Base-by-base conservation (phyloP, 2,329 filamentous ascomycete genomes). In the Nemania sp. region DNA sequence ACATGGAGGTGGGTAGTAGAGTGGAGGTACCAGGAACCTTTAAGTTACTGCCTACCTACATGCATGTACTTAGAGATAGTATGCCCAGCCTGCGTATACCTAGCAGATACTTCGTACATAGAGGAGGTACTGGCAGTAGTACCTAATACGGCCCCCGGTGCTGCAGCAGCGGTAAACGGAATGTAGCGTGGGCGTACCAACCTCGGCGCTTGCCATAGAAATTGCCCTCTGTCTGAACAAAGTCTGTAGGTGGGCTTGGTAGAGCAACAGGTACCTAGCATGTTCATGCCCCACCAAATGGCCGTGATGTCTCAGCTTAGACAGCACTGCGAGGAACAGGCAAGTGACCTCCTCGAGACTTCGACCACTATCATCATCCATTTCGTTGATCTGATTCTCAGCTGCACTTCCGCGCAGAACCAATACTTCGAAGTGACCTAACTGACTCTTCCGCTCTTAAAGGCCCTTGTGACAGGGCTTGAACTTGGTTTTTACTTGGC, bases 161-260 rank as follows among this genome's bases (percentile, higher is more conserved):
- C 55, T 60, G 63, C 60, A 42, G 56, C 62, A 49, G 62, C 49
- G 56, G 59, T 59, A 64, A 48, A 59, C 48, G 39, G 34, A 43
- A 59, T 57, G 60, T 57, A 58, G 59, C 29, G 59, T 39, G 32
- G 37, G 42, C 10, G 35, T 54, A 54, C 51, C 55, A 34, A 50
- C 42, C 57, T 49, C 57, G 49, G 55, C 53, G 64, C 53, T 59
- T 64, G 55, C 58, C 25, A 48, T 47, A 56, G 52, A 48, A 32
- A 58, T 54, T 39, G 32, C 29, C 25, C 25, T 52, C 47, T 17
- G 32, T 40, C 12, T 34, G n/a, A 25, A 32, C 15, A 7, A 29
- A 29, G 25, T 29, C 25, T 20, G 15, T 43, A 2, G 7, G 53
- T 59, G 54, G 55, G 48, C 60, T 42, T 20, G 39, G 57, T 64